Evolutionary conservation across 2,329 filamentous ascomycete species (phyloP).

Genomic region (Aspergillus spinulosporus): DNA sequence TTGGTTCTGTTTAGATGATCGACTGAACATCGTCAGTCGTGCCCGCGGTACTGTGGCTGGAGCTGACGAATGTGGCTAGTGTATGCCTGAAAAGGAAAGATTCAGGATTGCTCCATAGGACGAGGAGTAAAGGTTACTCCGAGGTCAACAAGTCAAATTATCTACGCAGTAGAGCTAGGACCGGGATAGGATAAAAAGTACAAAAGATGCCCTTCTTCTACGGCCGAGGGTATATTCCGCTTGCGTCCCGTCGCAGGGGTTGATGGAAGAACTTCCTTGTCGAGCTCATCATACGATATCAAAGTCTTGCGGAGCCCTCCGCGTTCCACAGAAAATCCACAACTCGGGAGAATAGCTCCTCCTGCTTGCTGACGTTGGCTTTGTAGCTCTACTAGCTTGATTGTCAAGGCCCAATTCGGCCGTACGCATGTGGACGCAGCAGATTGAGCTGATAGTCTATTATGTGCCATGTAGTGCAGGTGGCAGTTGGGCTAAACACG

Average conservation of each 20-base stretch:
- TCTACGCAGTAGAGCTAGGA: not conserved
- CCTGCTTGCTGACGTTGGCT: not conserved
- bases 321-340: conserved; percentile 1
- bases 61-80: conserved; percentile 15
- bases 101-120: not conserved
- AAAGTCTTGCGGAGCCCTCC: conserved; percentile 1
- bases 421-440: not conserved
- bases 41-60: conserved; percentile 14
- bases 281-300: conserved; percentile 7
- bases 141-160: not conserved
- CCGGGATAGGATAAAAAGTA: not conserved
- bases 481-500: not conserved
- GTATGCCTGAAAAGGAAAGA: not conserved
- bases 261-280: not conserved
- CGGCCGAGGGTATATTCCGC: not conserved
- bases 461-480: not conserved
- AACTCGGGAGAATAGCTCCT: not conserved
- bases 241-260: not conserved
- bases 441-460: not conserved
- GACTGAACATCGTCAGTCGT: conserved; percentile 2
- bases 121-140: not conserved
- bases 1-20: conserved; percentile 6
- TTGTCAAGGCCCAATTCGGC: conserved; percentile 1
- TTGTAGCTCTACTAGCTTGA: not conserved
- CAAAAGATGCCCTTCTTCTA: not conserved